Conservation (phyloP, 495 filamentous ascomycete species). For the Tuber indicum region DNA sequence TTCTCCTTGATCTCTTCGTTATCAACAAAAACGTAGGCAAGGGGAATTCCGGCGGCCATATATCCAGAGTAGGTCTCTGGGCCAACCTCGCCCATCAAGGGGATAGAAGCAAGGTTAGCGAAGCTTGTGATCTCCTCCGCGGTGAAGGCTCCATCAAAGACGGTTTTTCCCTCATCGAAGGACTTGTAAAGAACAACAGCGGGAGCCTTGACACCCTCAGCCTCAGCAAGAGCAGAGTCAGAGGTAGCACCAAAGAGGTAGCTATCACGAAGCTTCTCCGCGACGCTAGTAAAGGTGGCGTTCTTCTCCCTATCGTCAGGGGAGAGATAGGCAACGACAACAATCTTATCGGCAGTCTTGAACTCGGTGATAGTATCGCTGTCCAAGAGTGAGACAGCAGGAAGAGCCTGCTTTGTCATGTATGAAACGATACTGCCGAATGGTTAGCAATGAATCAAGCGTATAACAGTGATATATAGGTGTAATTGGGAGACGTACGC, state of each 20-base stretch:
- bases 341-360: conserved; percentile 96
- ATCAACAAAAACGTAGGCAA: conserved; percentile 98
- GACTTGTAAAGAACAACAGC: conserved; percentile 93
- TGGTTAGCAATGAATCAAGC: not conserved
- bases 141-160: conserved; percentile 73
- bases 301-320: conserved; percentile 78
- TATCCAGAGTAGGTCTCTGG: conserved; percentile 96
- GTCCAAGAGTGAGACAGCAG: conserved; percentile 75
- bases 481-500: conserved; percentile 55
- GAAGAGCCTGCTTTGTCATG: conserved; percentile 97
- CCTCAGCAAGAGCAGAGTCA: conserved; percentile 77
- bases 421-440: conserved; percentile 77
- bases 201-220: conserved; percentile 79
- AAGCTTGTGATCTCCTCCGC: conserved; percentile 71
- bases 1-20: conserved; percentile 79
- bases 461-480: not conserved
- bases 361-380: conserved; percentile 82
- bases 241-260: conserved; percentile 84
- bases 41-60: conserved; percentile 87
- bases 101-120: conserved; percentile 75
- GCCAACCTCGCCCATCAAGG: conserved; percentile 91
- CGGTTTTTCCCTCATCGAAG: conserved; percentile 92
- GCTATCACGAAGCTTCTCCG: conserved; percentile 77
- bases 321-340: conserved; percentile 79
- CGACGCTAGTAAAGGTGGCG: conserved; percentile 69